Evolutionary conservation across 2,329 filamentous ascomycete genomes (phyloP).

Genomic region (Exophiala bonariae): DNA sequence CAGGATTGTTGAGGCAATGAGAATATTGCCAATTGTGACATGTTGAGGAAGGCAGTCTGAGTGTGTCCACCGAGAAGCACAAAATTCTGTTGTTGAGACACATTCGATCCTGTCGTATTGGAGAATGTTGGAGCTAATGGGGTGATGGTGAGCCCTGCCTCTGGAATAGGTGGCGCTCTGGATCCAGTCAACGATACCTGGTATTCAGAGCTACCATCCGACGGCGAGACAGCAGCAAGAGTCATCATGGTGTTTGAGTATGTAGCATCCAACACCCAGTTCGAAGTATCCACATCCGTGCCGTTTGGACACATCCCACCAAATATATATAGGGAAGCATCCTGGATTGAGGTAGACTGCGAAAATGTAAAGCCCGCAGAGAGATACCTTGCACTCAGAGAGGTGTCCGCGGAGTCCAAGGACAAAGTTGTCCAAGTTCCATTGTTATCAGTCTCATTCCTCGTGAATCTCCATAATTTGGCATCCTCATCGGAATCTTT

Average conservation of each 20-base stretch:
- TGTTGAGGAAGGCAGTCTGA: conserved; percentile 81
- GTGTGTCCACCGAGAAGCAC: conserved; percentile 87
- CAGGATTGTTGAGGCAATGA: conserved; percentile 83
- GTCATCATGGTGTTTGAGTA: conserved; percentile 81
- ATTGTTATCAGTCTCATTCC: conserved; percentile 43
- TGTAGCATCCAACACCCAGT: conserved; percentile 68
- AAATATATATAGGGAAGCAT: conserved; percentile 68
- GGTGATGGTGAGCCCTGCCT: conserved; percentile 85
- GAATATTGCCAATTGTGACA: conserved; percentile 86
- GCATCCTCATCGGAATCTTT: conserved; percentile 50
- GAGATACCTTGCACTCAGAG: conserved; percentile 56
- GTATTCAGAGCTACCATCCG: conserved; percentile 19
- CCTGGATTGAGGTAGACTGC: conserved; percentile 52
- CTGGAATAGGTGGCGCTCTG: conserved; percentile 69
- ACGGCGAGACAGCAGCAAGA: conserved; percentile 51
- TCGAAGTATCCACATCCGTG: conserved; percentile 41
- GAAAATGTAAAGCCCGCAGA: conserved; percentile 68
- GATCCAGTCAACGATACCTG: conserved; percentile 49
- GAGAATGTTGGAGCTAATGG: conserved; percentile 69
- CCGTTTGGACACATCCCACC: conserved; percentile 76
- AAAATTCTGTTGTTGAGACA: conserved; percentile 74
- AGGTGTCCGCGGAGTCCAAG: conserved; percentile 35
- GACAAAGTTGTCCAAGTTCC: conserved; percentile 56
- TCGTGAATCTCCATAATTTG: conserved; percentile 68
- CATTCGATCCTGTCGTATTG: conserved; percentile 60